Base-by-base conservation (phyloP, 768 basidiomycete species). In the Pisolithus marmoratus region DNA sequence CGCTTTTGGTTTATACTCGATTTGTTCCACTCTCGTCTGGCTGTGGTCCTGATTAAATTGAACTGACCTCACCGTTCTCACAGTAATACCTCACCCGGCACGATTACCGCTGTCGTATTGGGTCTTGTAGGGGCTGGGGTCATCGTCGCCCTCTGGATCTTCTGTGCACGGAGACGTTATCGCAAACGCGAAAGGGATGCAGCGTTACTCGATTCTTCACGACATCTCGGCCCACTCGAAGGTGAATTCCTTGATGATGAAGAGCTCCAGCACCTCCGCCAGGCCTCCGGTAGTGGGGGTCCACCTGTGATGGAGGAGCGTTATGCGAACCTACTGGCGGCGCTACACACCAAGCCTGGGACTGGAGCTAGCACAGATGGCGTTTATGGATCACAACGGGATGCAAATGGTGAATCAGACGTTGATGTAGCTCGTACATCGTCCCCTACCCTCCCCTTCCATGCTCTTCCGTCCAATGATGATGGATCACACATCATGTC, bases 121-220 rank as follows among this genome's bases (percentile, higher is more conserved):
- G 67, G 67, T 20, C 48, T 65, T 15, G 44, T 58, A 5, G 66
- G 65, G 24, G 54, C 60, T 3, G 17, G 65, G 46, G 61, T 62
- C 14, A 67, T 68, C 38, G 54, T 60, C 3, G 49, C 40, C 36
- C 55, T 67, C 4, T 69, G 65, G 67, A 58, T 69, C 17, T 63
- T 65, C 37, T 67, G 66, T n/a, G 65, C 67, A 38, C 61, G 63
- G 24, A 60, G 62, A 48, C 65, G 67, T 24, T 63, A 60, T 52
- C 68, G 60, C 26, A 46, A 51, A 26, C 52, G 67, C 20, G 42
- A 46, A 37, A 60, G 42, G 24, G 65, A 65, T 20, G 51, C 62
- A 38, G 52, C 52, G 5, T 27, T 55, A 22, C 20, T 56, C n/a
- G 40, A 29, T 2, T 51, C 56, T 7, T 54, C 48, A 19, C 54